phyloP scores from a whole-genome alignment of 306 rosid genomes.

The Geum urbanum region DNA sequence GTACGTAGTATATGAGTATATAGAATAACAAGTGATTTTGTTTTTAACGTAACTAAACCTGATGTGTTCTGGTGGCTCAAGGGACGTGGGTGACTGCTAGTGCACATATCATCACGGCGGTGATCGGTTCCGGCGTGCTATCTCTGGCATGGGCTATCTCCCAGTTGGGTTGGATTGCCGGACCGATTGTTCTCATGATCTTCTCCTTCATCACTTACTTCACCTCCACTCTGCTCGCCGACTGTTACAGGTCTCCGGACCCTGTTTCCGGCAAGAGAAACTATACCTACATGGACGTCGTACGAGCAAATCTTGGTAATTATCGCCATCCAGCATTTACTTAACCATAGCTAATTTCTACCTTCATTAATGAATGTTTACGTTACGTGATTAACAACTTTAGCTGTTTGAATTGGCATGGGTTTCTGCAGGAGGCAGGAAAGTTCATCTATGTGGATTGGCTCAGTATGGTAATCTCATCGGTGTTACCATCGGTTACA shows the following conservation, averaged over 20 bases:
- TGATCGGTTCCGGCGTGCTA: constrained; percentile 92
- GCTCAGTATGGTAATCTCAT: constrained; percentile 82
- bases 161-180: constrained; percentile 91
- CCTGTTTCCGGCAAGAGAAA: constrained; percentile 81
- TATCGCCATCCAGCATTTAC: background rate
- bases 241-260: constrained; percentile 76
- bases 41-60: background rate
- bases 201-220: constrained; percentile 86
- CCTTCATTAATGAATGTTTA: background rate
- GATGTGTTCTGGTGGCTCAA: constrained; percentile 8
- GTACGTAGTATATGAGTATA: too few relatives aligned
- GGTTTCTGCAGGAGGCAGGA: constrained; percentile 58
- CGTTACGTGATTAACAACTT: background rate
- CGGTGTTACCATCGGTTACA: constrained; percentile 89
- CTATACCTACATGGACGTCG: constrained; percentile 89
- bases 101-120: constrained; percentile 95
- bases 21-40: background rate
- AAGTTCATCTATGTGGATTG: constrained; percentile 76
- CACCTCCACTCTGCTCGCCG: constrained; percentile 90
- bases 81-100: constrained; percentile 98
- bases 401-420: background rate
- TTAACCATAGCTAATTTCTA: background rate
- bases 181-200: constrained; percentile 71
- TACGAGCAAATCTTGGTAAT: constrained; percentile 60
- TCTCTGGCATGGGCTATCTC: constrained; percentile 95